A percentile compares a stretch with the other conserved stretches of the same genome.
phyloP scores from a whole-genome alignment of 2,329 filamentous ascomycete species.

The Cladophialophora carrionii region DNA sequence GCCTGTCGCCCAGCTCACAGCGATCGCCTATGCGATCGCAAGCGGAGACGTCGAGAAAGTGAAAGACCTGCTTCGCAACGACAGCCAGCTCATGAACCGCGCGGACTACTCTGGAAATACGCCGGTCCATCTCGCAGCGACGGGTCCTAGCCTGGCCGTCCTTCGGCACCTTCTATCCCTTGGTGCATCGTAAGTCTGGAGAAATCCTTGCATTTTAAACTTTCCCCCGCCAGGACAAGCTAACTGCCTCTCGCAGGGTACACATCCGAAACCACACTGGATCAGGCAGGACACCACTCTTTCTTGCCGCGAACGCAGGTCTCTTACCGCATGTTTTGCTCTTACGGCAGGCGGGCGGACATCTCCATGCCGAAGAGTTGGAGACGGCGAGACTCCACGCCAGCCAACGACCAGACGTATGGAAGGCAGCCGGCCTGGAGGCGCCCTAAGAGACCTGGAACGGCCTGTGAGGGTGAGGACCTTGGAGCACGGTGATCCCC shows the following conservation, averaged over 20 bases:
- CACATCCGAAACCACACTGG: constrained; percentile 62
- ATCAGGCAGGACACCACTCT: constrained; percentile 58
- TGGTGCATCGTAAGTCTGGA: constrained; percentile 43
- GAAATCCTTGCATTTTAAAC: constrained; percentile 1
- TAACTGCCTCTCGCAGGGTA: constrained; percentile 43
- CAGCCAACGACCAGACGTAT: constrained; percentile 47
- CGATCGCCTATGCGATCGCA: constrained; percentile 78
- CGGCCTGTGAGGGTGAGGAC: background rate
- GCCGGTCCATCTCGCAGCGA: constrained; percentile 61
- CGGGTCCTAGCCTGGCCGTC: constrained; percentile 58
- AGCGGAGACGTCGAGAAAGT: constrained; percentile 70
- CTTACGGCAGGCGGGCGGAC: constrained; percentile 60
- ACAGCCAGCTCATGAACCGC: constrained; percentile 70
- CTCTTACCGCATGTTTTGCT: constrained; percentile 58
- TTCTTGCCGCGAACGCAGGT: constrained; percentile 62
- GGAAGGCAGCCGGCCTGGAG: constrained; percentile 50
- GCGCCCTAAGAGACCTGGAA: constrained; percentile 15
- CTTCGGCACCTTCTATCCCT: constrained; percentile 58
- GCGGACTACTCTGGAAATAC: constrained; percentile 84
- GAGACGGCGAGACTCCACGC: constrained; percentile 56
- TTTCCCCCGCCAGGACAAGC: background rate
- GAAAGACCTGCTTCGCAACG: constrained; percentile 68
- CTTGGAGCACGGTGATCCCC: background rate
- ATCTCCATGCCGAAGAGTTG: constrained; percentile 62
- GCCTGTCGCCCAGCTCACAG: constrained; percentile 69